These are phyloP conservation scores for Colletotrichum chlorophyti DNA, from an alignment of 2,329 filamentous ascomycete genomes.

Conservation along the genomic window DNA sequence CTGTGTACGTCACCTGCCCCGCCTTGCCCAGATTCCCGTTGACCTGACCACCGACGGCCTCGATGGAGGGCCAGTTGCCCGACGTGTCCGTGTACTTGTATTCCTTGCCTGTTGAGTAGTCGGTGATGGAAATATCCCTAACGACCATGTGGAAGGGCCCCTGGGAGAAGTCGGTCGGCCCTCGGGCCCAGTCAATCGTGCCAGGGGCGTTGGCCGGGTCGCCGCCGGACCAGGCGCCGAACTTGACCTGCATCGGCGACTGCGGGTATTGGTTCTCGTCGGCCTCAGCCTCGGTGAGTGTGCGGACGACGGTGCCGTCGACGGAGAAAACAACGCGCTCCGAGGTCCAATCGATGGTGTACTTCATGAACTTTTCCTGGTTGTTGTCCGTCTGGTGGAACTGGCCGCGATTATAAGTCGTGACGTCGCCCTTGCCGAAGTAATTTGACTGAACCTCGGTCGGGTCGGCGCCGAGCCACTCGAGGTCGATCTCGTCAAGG, in stretches of 20 bases:
- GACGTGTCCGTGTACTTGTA: slow-evolving; percentile 83
- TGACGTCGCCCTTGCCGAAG: slow-evolving; percentile 90
- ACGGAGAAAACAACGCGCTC: slow-evolving; percentile 88
- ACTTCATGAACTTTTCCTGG: slow-evolving; percentile 81
- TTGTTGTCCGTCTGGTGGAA: slow-evolving; percentile 75
- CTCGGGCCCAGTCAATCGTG: slow-evolving; percentile 89
- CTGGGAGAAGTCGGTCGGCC: slow-evolving; percentile 80
- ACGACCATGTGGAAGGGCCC: slow-evolving; percentile 90
- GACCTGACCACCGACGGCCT: slow-evolving; percentile 78
- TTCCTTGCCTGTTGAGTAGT: slow-evolving; percentile 90
- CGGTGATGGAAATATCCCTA: slow-evolving; percentile 76
- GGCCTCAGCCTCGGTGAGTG: slow-evolving; percentile 73
- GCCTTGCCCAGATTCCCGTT: slow-evolving; percentile 70
- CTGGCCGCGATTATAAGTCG: slow-evolving; percentile 84
- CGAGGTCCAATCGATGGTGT: slow-evolving; percentile 90
- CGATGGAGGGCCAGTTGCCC: slow-evolving; percentile 83
- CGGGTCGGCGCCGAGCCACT: slow-evolving; percentile 85
- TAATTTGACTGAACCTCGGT: slow-evolving; percentile 93
- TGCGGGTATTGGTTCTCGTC: slow-evolving; percentile 84
- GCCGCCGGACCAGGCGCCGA: slow-evolving; percentile 91
- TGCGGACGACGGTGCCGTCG: slow-evolving; percentile 78
- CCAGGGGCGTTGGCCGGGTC: slow-evolving; percentile 80
- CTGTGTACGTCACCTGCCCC: slow-evolving; percentile 57
- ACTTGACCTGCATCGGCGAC: slow-evolving; percentile 92
- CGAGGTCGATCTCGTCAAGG: slow-evolving; percentile 96